Evolutionary conservation across 805 yeast genomes (phyloP).

Genomic region (Nakazawaea ambrosiae): DNA sequence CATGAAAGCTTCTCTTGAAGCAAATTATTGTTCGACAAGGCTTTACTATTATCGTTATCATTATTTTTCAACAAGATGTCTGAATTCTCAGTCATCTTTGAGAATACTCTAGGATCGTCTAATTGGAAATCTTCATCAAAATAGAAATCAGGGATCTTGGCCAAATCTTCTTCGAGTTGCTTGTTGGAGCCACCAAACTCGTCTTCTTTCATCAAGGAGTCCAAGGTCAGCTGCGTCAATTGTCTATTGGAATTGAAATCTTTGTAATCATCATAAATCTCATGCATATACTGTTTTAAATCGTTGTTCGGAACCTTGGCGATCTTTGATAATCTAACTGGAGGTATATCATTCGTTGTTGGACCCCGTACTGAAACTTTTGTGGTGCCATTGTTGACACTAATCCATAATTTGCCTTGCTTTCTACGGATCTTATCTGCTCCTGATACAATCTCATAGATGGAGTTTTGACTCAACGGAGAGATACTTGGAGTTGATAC

Average conservation of each 20-base stretch:
- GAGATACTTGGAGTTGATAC: conserved; percentile 33
- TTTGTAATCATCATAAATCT: conserved; percentile 37
- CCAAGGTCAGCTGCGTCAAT: conserved; percentile 35
- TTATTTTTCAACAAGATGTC: conserved; percentile 32
- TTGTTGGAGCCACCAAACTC: conserved; percentile 15
- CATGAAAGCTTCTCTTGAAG: conserved; percentile 75
- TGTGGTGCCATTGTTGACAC: conserved; percentile 27
- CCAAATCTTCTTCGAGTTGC: conserved; percentile 20
- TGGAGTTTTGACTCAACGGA: conserved; percentile 68
- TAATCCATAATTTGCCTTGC: conserved; percentile 15
- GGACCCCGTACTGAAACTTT: conserved; percentile 55
- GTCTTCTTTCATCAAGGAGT: conserved; percentile 22
- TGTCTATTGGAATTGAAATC: conserved; percentile 35
- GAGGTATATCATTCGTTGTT: conserved; percentile 78
- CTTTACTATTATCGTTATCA: conserved; percentile 24
- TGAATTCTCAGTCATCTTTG: conserved; percentile 59
- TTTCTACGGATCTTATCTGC: conserved; percentile 34
- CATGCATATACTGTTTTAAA: conserved; percentile 36
- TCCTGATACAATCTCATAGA: conserved; percentile 66
- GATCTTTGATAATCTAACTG: conserved; percentile 55
- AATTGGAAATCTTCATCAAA: conserved; percentile 64
- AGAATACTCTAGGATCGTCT: conserved; percentile 84
- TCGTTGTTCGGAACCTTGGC: conserved; percentile 34
- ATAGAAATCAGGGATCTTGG: conserved; percentile 62
- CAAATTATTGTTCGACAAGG: conserved; percentile 42